Evolutionary conservation across 441 rosid genomes (phyloP), one percentile per base, ranked within the genome.

Genomic region (Euphorbia celastroides): DNA sequence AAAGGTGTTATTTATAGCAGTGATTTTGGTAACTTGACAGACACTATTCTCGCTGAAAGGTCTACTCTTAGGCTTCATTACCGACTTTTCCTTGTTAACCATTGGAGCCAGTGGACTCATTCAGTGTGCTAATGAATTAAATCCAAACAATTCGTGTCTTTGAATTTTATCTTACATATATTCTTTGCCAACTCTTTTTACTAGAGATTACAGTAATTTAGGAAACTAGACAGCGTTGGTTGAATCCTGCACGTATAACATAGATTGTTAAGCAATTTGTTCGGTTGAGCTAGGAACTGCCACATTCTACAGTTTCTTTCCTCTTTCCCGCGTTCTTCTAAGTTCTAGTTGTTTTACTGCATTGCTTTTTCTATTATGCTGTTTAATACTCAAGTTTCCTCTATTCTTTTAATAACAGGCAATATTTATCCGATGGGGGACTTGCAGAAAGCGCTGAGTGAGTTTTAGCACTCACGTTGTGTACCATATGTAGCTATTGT

Each of bases 401-500:
- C 14, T 60, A 5, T 23, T 44, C 2, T 44, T 2, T 44, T 44
- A 14, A 19, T 38, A 28, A 30, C 78, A 70, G 82, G 78, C 60
- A 41, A 34, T 55, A 42, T 67, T 11, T 34, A 31, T 27, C 59
- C 36, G 51, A 38, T 25, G 62, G 58, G 63, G 42, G 63, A 34
- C 60, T 44, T 57, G 42, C 61, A 60, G 44, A 72, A 66, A 66
- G 59, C 16, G 75, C 70, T 57, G 52, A 71, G 62, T 25, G 27
- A 55, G 57, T 55, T 42, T 56, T 34, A n/a, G 23, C 34, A 26
- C 61, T 69, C 64, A 12, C 34, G 59, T 59, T 70, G 28, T 78
- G 78, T 78, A 73, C 50, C 46, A 73, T 69, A 77, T 57, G 64
- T 75, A 71, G 69, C 38, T 48, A 48, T 67, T 54, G 70, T 64